phyloP scores from a whole-genome alignment of 352 stramenopile genomes.

The Globisporangium yorkense region DNA sequence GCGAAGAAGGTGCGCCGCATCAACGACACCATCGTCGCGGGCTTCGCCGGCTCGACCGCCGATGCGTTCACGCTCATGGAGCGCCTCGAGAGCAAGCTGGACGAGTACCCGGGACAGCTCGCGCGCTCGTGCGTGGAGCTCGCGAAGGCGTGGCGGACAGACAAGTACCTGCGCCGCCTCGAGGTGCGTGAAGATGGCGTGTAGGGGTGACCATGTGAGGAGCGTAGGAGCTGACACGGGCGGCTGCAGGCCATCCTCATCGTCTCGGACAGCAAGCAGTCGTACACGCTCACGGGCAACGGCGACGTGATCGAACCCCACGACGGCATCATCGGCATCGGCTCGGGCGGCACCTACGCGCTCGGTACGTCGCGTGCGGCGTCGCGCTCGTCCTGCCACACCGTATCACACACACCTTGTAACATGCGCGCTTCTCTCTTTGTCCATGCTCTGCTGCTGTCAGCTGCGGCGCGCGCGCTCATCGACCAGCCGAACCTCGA shows the following conservation, averaged over 20 bases:
- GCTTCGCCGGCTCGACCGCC: constrained; percentile 96
- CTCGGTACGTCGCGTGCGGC: constrained; percentile 59
- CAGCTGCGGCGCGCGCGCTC: constrained; percentile 93
- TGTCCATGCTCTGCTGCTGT: constrained; percentile 3
- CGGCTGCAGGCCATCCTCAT: constrained; percentile 73
- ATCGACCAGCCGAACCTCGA: constrained; percentile 91
- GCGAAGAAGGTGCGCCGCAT: constrained; percentile 97
- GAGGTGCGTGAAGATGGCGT: constrained; percentile 48
- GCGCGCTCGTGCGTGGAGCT: constrained; percentile 96
- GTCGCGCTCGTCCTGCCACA: neutral
- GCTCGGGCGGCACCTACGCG: constrained; percentile 90
- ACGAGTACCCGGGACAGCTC: constrained; percentile 97
- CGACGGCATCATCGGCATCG: constrained; percentile 95
- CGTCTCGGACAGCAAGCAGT: constrained; percentile 94
- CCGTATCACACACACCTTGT: neutral
- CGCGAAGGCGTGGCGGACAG: constrained; percentile 98
- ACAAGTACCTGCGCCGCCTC: constrained; percentile 97
- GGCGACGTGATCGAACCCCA: constrained; percentile 97
- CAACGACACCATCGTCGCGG: constrained; percentile 92
- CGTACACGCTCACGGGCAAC: constrained; percentile 97
- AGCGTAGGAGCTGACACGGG: too few relatives aligned
- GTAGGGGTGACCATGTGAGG: neutral
- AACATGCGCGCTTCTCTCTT: neutral
- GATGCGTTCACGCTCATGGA: constrained; percentile 99
- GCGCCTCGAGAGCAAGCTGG: constrained; percentile 96